Evolutionary conservation across 768 basidiomycete species (phyloP).

Genomic region (Lyophyllum decastes): DNA sequence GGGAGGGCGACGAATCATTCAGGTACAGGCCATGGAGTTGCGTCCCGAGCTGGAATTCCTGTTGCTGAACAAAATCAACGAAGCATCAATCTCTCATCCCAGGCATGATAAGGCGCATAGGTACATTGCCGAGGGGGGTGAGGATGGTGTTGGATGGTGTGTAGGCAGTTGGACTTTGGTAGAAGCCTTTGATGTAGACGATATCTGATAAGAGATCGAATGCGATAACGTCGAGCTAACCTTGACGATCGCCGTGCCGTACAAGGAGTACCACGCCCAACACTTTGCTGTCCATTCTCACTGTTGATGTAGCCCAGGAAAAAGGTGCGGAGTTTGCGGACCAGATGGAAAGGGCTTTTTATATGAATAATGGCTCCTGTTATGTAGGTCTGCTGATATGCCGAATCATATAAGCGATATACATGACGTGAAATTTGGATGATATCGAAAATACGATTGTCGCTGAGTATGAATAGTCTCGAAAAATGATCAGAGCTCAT

Average conservation of each 20-base stretch:
- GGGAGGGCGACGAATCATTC: conserved; percentile 50
- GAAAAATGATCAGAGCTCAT: background rate
- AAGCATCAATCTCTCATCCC: background rate
- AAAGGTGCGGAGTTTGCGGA: background rate
- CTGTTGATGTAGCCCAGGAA: conserved; percentile 7
- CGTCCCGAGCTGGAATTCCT: conserved; percentile 60
- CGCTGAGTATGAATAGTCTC: background rate
- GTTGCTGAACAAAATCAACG: conserved; percentile 33
- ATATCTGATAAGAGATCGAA: background rate
- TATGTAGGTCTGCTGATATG: background rate
- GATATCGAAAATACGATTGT: background rate
- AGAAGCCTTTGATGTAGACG: conserved; percentile 46
- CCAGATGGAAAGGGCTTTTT: background rate
- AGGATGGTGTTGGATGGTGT: conserved; percentile 56
- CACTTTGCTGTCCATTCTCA: conserved; percentile 32
- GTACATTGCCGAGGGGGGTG: conserved; percentile 68
- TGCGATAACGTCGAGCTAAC: conserved; percentile 20
- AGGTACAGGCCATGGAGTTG: conserved; percentile 56
- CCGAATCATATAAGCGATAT: background rate
- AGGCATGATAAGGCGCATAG: conserved; percentile 17
- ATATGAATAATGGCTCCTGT: background rate
- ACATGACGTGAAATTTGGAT: background rate
- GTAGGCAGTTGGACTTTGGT: conserved; percentile 62
- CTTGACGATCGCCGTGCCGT: conserved; percentile 62
- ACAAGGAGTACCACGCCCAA: conserved; percentile 59